Conservation (phyloP, 371 early-diverging fungal genomes). For the Basidiobolus meristosporus region DNA sequence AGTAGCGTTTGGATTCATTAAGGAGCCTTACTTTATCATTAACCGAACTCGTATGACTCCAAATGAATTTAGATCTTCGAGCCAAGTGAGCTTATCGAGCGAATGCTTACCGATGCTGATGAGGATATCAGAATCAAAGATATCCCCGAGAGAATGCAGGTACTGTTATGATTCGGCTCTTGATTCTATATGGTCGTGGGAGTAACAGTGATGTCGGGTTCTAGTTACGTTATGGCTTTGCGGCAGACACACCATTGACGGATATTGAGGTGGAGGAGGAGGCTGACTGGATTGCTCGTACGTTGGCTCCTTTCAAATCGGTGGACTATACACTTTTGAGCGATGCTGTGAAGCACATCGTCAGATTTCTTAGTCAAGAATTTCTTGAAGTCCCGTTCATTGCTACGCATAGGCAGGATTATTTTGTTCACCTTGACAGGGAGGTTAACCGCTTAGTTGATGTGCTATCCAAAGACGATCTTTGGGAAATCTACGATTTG, state of each 20-base stretch:
- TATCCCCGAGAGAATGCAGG: slow-evolving; percentile 84
- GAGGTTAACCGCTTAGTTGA: slow-evolving; percentile 16
- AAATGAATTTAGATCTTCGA: slow-evolving; percentile 65
- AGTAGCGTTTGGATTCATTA: neutral
- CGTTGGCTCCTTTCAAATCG: no score
- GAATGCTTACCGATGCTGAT: slow-evolving; percentile 83
- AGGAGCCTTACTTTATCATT: neutral
- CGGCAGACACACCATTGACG: slow-evolving; percentile 9
- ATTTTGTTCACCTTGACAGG: slow-evolving; percentile 28
- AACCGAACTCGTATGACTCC: neutral
- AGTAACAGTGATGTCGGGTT: neutral
- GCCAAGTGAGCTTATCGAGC: slow-evolving; percentile 70
- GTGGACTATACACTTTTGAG: no score
- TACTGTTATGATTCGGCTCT: slow-evolving; percentile 8
- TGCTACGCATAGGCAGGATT: slow-evolving; percentile 68
- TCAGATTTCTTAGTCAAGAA: slow-evolving; percentile 52
- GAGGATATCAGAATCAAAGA: slow-evolving; percentile 74
- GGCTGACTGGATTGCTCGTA: slow-evolving; percentile 24
- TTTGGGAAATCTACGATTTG: slow-evolving; percentile 80
- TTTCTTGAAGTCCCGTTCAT: slow-evolving; percentile 86
- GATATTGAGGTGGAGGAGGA: slow-evolving; percentile 28
- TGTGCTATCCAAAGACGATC: slow-evolving; percentile 40
- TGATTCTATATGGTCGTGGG: neutral
- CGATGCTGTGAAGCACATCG: slow-evolving; percentile 19
- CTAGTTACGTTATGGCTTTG: slow-evolving; percentile 14